phyloP scores from a whole-genome alignment of 1,139 yeast species.

The Pichia sp. region DNA sequence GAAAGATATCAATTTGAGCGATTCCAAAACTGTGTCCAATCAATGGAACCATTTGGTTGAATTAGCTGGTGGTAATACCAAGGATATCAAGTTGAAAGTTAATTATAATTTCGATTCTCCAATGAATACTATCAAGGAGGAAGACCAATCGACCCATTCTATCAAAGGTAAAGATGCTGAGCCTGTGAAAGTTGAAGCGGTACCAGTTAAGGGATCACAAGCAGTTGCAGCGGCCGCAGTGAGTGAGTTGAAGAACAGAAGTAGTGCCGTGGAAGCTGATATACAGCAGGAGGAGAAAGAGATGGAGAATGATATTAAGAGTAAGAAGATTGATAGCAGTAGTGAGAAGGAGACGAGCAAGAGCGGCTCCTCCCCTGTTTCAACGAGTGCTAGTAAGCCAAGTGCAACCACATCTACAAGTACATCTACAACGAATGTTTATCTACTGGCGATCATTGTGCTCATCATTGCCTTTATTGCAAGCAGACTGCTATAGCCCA shows the following conservation, averaged over 20 bases:
- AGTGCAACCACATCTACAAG: neutral
- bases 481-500: conserved; percentile 4
- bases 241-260: neutral
- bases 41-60: conserved; percentile 68
- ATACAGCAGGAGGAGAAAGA: neutral
- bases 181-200: neutral
- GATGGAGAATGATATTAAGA: neutral
- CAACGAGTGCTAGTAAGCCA: neutral
- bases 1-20: conserved; percentile 40
- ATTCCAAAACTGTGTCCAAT: conserved; percentile 55
- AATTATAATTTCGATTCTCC: conserved; percentile 38
- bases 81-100: conserved; percentile 75
- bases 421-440: conserved; percentile 10
- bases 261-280: neutral
- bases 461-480: conserved; percentile 21
- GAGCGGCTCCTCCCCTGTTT: neutral
- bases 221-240: neutral
- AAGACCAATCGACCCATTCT: conserved; percentile 10
- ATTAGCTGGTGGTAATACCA: conserved; percentile 51
- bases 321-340: neutral
- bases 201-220: neutral
- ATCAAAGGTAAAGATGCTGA: neutral
- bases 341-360: neutral
- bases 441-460: conserved; percentile 19
- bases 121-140: conserved; percentile 26